Percentiles rank a stretch among this genome's conserved stretches.
phyloP scores from a whole-genome alignment of 192 early-diverging fungal species.

The Fimicolochytrium jonesii region DNA sequence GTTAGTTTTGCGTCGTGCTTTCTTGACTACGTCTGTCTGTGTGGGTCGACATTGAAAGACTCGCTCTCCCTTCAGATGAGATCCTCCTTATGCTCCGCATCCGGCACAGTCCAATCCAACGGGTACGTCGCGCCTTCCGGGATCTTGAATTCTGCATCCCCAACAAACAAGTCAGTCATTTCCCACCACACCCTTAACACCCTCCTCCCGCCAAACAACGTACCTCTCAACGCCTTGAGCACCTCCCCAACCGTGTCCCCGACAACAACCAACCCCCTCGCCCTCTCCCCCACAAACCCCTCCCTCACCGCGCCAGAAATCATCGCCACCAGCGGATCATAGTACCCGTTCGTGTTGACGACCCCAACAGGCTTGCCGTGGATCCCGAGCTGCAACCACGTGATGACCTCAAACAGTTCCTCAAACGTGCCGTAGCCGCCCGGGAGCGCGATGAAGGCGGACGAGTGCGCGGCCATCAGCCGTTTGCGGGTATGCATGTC shows the following conservation, averaged over 20 bases:
- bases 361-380: conserved; percentile 77
- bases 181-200: too few relatives aligned
- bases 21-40: too few relatives aligned
- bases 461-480: conserved; percentile 61
- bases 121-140: too few relatives aligned
- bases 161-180: too few relatives aligned
- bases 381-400: conserved; percentile 74
- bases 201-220: too few relatives aligned
- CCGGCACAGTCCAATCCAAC: too few relatives aligned
- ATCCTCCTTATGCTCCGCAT: too few relatives aligned
- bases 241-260: conserved; percentile 54
- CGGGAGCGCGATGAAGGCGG: conserved; percentile 79
- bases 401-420: conserved; percentile 78
- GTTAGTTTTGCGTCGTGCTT: too few relatives aligned
- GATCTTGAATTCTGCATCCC: too few relatives aligned
- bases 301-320: conserved; percentile 58
- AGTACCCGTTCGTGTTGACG: conserved; percentile 77
- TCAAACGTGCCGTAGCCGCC: conserved; percentile 85
- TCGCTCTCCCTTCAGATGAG: too few relatives aligned
- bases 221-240: conserved; percentile 32
- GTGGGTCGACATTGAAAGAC: too few relatives aligned
- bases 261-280: conserved; percentile 50
- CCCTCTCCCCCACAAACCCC: conserved; percentile 57
- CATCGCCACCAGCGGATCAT: conserved; percentile 59
- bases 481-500: conserved; percentile 45